Base-by-base conservation (phyloP, 352 stramenopile genomes). In the Pythium guiyangense region DNA sequence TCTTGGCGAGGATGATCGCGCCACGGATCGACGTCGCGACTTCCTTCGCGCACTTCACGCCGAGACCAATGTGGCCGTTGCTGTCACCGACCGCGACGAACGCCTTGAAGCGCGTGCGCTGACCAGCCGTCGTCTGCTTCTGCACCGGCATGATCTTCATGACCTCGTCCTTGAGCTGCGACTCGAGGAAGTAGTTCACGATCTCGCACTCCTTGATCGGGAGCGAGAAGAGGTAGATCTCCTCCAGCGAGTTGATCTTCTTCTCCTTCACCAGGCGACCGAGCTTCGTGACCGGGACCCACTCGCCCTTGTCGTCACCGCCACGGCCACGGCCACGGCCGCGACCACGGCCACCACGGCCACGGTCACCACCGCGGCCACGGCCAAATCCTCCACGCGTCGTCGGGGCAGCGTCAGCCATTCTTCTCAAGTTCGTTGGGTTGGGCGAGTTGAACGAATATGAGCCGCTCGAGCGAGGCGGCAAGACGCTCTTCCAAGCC, bases 141-240 rank as follows among this genome's bases (percentile, higher is more conserved):
- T 99, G 97, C 53, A 99, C 97, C 59, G 97, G 97, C 95, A 99
- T 99, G 86, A 99, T 99, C 90, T 99, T 99, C 97, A 99, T 99
- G 52, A 99, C 97, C 73, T 99, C 97, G 77, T 99, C 97, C 76
- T 99, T 98, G 58, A 99, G 96, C 77, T 93, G 96, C 58, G 96
- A 75, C 77, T 98, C 96, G 20, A 99, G 77, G 82, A 99, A 99
- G 79, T 98, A 90, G 80, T 99, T 98, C 66, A 99, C 97, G 74
- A 99, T 99, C 74, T 99, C 90, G 69, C 89, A 97, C 88, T 99
- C n/a, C 92, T 99, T 99, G 79, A 99, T 98, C 52, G 97, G 95
- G 64, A 99, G 90, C 71, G 96, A 99, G 84, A 98, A 99, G 59
- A 99, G 92, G 83, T 98, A 99, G 77, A 99, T 99, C 80, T 99